Conservation (phyloP, 805 yeast genomes). For the Yarrowia porcina region DNA sequence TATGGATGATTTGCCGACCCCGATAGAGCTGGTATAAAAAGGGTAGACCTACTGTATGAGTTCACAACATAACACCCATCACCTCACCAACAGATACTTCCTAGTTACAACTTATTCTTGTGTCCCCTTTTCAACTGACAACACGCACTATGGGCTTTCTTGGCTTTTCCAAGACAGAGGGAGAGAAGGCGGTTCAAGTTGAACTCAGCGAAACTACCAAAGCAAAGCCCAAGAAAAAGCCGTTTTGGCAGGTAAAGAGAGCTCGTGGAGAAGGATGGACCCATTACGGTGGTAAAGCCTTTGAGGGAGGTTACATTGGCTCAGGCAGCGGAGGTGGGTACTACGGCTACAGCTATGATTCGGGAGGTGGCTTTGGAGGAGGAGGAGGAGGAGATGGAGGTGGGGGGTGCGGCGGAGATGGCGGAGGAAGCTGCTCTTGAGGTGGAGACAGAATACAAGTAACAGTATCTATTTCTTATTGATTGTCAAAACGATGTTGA, state of each 20-base stretch:
- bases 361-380: not conserved
- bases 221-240: not conserved
- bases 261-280: not conserved
- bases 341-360: not conserved
- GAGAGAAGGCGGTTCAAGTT: not conserved
- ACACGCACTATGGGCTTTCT: not conserved
- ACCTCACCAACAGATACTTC: not conserved
- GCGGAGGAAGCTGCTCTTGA: not conserved
- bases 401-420: not conserved
- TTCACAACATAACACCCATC: too few relatives aligned
- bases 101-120: too few relatives aligned
- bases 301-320: not conserved
- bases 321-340: not conserved
- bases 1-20: too few relatives aligned
- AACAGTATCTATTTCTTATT: too few relatives aligned
- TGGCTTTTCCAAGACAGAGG: not conserved
- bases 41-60: too few relatives aligned
- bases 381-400: not conserved
- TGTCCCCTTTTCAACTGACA: not conserved
- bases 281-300: too few relatives aligned
- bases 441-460: not conserved
- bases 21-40: too few relatives aligned
- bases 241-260: not conserved
- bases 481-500: not conserved
- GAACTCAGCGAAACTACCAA: not conserved